These are phyloP conservation scores for Cicer judaicum DNA, from an alignment of 306 rosid species.

Conservation along the genomic window DNA sequence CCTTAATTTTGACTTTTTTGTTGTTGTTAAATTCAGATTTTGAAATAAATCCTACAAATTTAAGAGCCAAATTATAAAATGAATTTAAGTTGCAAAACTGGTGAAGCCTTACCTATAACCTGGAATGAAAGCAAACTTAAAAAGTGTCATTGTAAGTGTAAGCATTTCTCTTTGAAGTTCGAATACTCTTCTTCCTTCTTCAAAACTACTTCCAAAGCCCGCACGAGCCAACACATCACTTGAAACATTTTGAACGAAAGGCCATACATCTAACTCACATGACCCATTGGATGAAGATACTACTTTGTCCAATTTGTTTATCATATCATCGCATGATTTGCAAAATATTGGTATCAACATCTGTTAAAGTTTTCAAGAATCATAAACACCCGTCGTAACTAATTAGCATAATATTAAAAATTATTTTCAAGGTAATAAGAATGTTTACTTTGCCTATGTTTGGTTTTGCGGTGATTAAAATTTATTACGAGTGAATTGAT, in stretches of 20 bases:
- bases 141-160: conserved; percentile 50
- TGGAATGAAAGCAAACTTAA: conserved; percentile 52
- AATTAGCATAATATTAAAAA: neutral
- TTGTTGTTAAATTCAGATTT: neutral
- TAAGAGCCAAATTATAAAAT: neutral
- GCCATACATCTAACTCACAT: conserved; percentile 51
- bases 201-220: conserved; percentile 53
- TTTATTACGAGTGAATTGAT: no score
- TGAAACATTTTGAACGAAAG: conserved; percentile 50
- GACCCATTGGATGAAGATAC: conserved; percentile 43
- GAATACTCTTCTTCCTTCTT: conserved; percentile 46
- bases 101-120: conserved; percentile 45
- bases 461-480: no score
- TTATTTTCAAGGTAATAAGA: no score
- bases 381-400: neutral
- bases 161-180: conserved; percentile 52
- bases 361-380: conserved; percentile 23
- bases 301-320: conserved; percentile 37
- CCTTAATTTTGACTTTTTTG: neutral
- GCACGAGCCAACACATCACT: conserved; percentile 56
- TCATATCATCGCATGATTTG: conserved; percentile 43
- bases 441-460: no score
- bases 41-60: neutral
- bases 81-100: neutral
- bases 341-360: conserved; percentile 49